phyloP scores from a whole-genome alignment of 1,284 basidiomycete species.

The Malassezia sympodialis region DNA sequence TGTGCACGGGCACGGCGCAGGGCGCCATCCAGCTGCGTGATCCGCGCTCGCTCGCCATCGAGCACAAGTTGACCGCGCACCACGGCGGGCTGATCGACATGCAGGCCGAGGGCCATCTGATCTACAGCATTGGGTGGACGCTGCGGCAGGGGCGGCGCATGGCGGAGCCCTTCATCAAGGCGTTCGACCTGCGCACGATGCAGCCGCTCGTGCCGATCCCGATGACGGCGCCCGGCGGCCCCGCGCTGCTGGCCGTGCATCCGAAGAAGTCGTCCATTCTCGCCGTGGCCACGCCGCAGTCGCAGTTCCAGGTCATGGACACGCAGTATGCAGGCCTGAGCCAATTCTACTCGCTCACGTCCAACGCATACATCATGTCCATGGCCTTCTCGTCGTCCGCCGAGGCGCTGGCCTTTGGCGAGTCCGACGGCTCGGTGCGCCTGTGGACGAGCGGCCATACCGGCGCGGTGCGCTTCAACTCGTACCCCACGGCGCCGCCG shows the following conservation, averaged over 20 bases:
- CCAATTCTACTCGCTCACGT: constrained; percentile 55
- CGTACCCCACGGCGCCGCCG: constrained; percentile 69
- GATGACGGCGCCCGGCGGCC: constrained; percentile 64
- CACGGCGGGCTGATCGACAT: constrained; percentile 47
- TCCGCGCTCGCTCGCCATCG: constrained; percentile 36
- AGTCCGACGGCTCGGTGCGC: constrained; percentile 74
- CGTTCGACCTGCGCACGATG: constrained; percentile 78
- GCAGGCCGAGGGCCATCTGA: constrained; percentile 39
- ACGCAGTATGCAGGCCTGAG: constrained; percentile 60
- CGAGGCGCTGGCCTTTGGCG: constrained; percentile 83
- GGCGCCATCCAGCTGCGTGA: constrained; percentile 45
- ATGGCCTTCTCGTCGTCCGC: constrained; percentile 74
- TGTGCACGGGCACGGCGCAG: constrained; percentile 32
- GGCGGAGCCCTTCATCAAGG: constrained; percentile 81
- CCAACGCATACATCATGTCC: constrained; percentile 65
- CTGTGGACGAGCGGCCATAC: constrained; percentile 61
- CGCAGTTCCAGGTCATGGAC: constrained; percentile 82
- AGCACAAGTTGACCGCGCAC: constrained; percentile 41
- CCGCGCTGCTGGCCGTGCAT: constrained; percentile 72
- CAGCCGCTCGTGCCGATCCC: constrained; percentile 69
- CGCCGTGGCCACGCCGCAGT: constrained; percentile 70
- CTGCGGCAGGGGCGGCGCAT: constrained; percentile 67
- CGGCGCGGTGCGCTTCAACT: constrained; percentile 62
- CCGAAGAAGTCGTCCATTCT: constrained; percentile 70
- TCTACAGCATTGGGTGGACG: constrained; percentile 46